Base-by-base conservation (phyloP, 441 rosid species). In the Capsella rubella region DNA sequence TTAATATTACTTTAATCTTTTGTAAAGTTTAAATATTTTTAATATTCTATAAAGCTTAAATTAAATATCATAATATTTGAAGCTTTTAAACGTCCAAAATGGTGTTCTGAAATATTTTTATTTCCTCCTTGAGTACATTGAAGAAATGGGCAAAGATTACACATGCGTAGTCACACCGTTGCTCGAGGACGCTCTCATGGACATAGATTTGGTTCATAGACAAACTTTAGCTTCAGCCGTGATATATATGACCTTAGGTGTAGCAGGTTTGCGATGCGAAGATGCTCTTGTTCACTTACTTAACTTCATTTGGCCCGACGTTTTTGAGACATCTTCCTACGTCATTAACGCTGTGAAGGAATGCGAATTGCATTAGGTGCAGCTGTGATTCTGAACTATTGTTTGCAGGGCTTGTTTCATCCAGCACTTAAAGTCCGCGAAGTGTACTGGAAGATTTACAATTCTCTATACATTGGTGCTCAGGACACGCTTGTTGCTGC, bases 401-500 rank as follows among this genome's bases (percentile, higher is more conserved):
- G 99, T 78, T 86, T 95, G 32, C 98, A 95, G 83, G 99, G 99
- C 43, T 83, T 95, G 76, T 95, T 92, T 81, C 99, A 95, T 79
- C 99, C 99, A 43, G 97, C 99, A 0, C 78, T 98, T 58, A 95
- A 92, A 82, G 99, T 95, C 60, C 86, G 98, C 69, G 98, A 95
- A 81, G 98, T 95, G 8, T 95, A 95, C 80, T 95, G 99, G 99
- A 95, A 92, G 89, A 95, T 95, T 6, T 95, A 95, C 78, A 95
- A 95, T 74, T 89, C 98, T 1, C 90, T 95, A 14, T 95, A 95
- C 57, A 91, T 95, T 15, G 98, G 99, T 64, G 46, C 92, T 10
- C 98, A 92, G 70, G 98, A 95, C 72, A 84, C 98, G 88, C 99
- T n/a, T n/a, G n/a, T n/a, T n/a, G n/a, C n/a, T n/a, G n/a, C n/a